Percentiles rank a stretch among this genome's conserved stretches.
phyloP scores from a whole-genome alignment of 2,329 filamentous ascomycete genomes.

The Coniochaeta sp. region DNA sequence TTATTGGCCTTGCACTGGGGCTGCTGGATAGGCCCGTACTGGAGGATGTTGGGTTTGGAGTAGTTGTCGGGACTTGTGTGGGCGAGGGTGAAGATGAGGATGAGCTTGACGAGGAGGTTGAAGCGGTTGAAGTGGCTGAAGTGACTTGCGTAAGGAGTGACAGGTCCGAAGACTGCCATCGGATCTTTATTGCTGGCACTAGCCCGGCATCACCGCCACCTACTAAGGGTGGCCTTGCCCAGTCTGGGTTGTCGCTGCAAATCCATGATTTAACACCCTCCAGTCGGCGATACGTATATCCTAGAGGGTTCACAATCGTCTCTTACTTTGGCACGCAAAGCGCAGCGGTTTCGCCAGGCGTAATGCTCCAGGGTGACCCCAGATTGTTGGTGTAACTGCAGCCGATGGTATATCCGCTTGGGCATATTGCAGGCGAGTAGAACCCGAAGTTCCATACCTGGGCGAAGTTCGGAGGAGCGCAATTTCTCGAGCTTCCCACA shows the following conservation, averaged over 20 bases:
- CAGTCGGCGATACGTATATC: too few relatives aligned
- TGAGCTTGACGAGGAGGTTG: too few relatives aligned
- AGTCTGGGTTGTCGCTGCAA: too few relatives aligned
- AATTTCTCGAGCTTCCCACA: too few relatives aligned
- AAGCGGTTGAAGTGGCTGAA: too few relatives aligned
- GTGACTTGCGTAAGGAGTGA: not conserved
- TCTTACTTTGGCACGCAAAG: not conserved
- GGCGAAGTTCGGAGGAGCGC: not conserved
- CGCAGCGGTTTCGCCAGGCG: not conserved
- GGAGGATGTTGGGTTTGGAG: not conserved
- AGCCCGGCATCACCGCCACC: too few relatives aligned
- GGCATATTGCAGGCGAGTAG: not conserved
- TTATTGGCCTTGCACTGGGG: not conserved
- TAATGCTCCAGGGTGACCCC: not conserved
- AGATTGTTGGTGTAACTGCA: not conserved
- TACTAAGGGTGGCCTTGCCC: too few relatives aligned
- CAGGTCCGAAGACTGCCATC: not conserved
- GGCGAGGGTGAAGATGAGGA: not conserved
- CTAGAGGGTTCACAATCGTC: not conserved
- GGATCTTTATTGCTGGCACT: not conserved
- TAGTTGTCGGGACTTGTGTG: not conserved
- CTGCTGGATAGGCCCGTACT: not conserved
- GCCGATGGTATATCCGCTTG: not conserved
- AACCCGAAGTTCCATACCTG: not conserved
- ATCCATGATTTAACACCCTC: too few relatives aligned